Evolutionary conservation across 768 basidiomycete species (phyloP).

Genomic region (Tulasnella sp.): DNA sequence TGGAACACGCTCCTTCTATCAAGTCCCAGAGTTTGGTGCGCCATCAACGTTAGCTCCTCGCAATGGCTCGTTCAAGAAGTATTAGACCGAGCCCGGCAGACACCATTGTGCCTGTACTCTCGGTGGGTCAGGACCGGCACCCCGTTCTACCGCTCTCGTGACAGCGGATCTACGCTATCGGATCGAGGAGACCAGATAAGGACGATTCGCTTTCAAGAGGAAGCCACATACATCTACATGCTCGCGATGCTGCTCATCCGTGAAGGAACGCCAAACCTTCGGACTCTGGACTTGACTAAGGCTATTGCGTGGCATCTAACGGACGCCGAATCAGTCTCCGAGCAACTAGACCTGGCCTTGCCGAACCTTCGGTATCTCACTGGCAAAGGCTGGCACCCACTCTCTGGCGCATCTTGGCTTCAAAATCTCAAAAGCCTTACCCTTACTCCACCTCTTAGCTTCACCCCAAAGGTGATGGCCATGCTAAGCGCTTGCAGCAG

Average conservation of each 20-base stretch:
- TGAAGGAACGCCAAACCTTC: not conserved
- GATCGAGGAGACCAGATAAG: not conserved
- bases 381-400: not conserved
- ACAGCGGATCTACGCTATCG: not conserved
- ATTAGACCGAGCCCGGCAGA: not conserved
- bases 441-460: not conserved
- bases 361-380: not conserved
- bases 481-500: not conserved
- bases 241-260: not conserved
- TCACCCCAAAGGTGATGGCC: not conserved
- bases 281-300: not conserved
- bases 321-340: not conserved
- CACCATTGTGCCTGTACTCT: not conserved
- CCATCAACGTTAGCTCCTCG: not conserved
- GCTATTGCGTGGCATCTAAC: not conserved
- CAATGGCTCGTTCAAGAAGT: not conserved
- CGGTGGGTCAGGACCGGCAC: no score
- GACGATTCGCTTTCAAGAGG: not conserved
- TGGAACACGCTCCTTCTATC: not conserved
- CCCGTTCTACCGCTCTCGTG: not conserved
- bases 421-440: not conserved
- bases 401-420: not conserved
- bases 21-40: not conserved
- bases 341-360: not conserved
- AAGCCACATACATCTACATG: not conserved